Percentiles rank a stretch among this genome's conserved stretches.
phyloP scores from a whole-genome alignment of 495 filamentous ascomycete species.

The Hypoxylon cercidicola region DNA sequence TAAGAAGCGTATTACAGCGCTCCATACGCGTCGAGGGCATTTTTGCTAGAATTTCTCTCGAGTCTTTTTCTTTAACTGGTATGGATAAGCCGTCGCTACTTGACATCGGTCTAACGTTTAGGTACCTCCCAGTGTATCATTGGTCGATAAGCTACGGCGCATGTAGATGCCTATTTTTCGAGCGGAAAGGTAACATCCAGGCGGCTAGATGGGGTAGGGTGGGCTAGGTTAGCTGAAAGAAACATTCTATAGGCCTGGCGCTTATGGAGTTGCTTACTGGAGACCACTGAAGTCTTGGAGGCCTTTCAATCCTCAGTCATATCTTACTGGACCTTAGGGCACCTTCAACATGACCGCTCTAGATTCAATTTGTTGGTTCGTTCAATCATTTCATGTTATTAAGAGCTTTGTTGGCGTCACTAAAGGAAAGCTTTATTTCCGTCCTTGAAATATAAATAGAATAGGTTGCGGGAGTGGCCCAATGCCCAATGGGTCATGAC shows the following conservation, averaged over 20 bases:
- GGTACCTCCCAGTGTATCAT: not conserved
- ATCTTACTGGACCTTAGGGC: not conserved
- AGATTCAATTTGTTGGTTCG: constrained; percentile 15
- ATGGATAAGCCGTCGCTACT: too few species aligned
- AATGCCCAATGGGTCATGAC: not conserved
- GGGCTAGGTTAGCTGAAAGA: not conserved
- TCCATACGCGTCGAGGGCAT: too few species aligned
- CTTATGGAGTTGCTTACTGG: constrained; percentile 10
- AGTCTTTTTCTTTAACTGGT: too few species aligned
- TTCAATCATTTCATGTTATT: constrained; percentile 5
- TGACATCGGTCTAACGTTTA: too few species aligned
- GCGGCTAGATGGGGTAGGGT: constrained; percentile 6
- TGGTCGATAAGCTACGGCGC: constrained; percentile 10
- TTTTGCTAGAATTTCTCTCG: too few species aligned
- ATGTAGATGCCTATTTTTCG: constrained; percentile 24
- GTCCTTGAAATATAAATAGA: too few species aligned
- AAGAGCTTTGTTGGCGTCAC: constrained; percentile 16
- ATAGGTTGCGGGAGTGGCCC: not conserved
- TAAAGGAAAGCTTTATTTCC: constrained; percentile 12
- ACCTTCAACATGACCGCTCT: constrained; percentile 3
- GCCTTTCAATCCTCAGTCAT: constrained; percentile 4
- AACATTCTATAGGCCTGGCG: too few species aligned
- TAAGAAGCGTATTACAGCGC: too few species aligned
- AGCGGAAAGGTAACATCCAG: constrained; percentile 23
- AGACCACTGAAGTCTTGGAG: constrained; percentile 4